Percentiles rank a stretch among this genome's conserved stretches.
phyloP scores from a whole-genome alignment of 2,329 filamentous ascomycete genomes.

The Colletotrichum sansevieriae region DNA sequence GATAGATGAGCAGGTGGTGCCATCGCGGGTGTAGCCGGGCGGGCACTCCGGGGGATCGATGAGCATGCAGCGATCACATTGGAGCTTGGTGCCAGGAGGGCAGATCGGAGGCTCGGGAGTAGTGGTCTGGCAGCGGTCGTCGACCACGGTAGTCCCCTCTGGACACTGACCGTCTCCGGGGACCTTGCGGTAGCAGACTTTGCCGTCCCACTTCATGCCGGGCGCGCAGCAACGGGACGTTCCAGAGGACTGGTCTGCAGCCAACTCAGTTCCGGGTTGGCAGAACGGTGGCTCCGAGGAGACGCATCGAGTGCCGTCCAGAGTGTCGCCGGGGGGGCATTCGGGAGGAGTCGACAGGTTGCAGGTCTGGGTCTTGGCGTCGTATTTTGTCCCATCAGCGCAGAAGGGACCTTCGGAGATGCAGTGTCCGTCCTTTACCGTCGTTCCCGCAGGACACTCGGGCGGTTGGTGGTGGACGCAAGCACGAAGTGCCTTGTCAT shows the following conservation, averaged over 20 bases:
- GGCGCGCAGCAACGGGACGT: not conserved
- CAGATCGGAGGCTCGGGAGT: accelerated
- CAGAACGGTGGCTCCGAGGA: accelerated
- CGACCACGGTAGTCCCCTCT: not conserved
- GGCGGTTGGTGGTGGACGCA: not conserved
- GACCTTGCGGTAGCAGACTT: not conserved
- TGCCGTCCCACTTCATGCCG: not conserved
- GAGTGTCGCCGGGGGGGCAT: not conserved
- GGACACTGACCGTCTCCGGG: not conserved
- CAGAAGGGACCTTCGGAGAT: not conserved
- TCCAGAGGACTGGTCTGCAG: not conserved
- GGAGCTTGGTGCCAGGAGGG: not conserved
- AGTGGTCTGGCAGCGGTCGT: not conserved
- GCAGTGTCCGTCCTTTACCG: not conserved
- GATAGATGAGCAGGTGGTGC: not conserved
- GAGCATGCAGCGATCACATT: not conserved
- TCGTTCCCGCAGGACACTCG: not conserved
- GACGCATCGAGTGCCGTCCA: not conserved
- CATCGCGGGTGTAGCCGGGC: not conserved
- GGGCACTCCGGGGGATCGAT: not conserved
- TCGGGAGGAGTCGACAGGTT: accelerated
- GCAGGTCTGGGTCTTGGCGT: not conserved
- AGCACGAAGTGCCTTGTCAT: not conserved
- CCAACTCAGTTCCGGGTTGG: not conserved
- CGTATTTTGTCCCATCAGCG: not conserved